Percentiles rank a stretch among this genome's conserved stretches.
Conservation (phyloP, 805 yeast genomes). For the Ogataea haglerorum region DNA sequence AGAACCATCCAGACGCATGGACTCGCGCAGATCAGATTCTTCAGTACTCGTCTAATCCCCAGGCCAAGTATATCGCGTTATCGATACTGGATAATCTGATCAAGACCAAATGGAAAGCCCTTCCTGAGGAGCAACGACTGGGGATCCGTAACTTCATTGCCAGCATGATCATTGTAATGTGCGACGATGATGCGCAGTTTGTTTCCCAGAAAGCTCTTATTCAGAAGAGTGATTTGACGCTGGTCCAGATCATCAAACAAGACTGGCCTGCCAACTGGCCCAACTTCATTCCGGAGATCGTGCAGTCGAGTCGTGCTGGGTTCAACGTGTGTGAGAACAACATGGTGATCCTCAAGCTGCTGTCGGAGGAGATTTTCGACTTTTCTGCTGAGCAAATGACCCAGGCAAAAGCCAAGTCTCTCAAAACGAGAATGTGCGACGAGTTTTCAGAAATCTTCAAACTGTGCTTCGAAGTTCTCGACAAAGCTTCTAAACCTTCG, state of each 20-base stretch:
- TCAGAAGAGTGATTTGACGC: conserved; percentile 88
- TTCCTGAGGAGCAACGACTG: conserved; percentile 82
- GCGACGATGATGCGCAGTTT: conserved; percentile 77
- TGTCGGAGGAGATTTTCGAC: conserved; percentile 95
- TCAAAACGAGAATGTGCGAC: conserved; percentile 79
- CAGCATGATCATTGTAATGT: conserved; percentile 86
- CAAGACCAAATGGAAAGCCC: conserved; percentile 87
- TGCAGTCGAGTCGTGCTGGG: conserved; percentile 75
- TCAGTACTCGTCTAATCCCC: conserved; percentile 72
- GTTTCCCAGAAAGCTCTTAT: conserved; percentile 74
- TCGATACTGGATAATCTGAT: conserved; percentile 87
- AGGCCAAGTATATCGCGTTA: conserved; percentile 88
- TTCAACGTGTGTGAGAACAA: conserved; percentile 96
- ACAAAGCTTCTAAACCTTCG: conserved; percentile 81
- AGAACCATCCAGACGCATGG: conserved; percentile 96
- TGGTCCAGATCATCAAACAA: conserved; percentile 91
- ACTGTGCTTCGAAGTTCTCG: conserved; percentile 89
- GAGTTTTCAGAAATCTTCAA: conserved; percentile 93
- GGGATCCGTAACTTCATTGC: conserved; percentile 94
- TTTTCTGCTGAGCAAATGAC: conserved; percentile 95
- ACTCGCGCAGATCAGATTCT: conserved; percentile 86
- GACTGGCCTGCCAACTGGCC: conserved; percentile 99
- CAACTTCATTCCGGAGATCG: conserved; percentile 89
- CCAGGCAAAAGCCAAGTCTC: conserved; percentile 82
- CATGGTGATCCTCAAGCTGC: conserved; percentile 83